Conservation (phyloP, 2,329 filamentous ascomycete genomes). For the Neobulgaria alba region DNA sequence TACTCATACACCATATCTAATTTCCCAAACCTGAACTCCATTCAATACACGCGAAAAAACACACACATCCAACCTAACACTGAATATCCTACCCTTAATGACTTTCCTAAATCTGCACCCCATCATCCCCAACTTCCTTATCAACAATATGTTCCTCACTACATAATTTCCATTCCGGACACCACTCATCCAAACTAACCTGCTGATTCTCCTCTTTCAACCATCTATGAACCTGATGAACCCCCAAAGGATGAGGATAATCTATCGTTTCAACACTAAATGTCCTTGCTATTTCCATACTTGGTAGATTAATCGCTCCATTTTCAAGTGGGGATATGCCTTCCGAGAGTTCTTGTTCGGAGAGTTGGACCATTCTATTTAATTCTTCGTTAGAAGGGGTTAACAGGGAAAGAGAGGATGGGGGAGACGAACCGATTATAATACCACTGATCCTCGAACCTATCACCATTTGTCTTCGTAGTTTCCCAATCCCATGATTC, state of each 20-base stretch:
- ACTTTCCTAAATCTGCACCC: too few species aligned
- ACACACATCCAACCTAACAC: too few species aligned
- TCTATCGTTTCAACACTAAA: constrained; percentile 27
- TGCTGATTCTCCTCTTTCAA: constrained; percentile 16
- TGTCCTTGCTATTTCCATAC: constrained; percentile 22
- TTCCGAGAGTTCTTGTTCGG: constrained; percentile 13
- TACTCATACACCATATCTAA: too few species aligned
- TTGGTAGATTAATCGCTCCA: constrained; percentile 23
- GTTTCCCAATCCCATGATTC: constrained; percentile 21
- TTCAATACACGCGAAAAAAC: too few species aligned
- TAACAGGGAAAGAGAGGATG: not conserved
- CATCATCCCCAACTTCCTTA: too few species aligned
- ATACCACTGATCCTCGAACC: constrained; percentile 27
- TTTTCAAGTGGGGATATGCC: constrained; percentile 16
- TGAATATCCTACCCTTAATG: too few species aligned
- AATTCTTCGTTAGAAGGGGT: not conserved
- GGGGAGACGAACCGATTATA: constrained; percentile 19
- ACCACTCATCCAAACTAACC: constrained; percentile 13
- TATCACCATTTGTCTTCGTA: constrained; percentile 14
- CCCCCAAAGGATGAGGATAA: constrained; percentile 26
- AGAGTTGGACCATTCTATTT: constrained; percentile 17
- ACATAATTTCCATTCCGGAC: constrained; percentile 13
- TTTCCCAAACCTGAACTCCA: too few species aligned
- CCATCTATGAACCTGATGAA: constrained; percentile 26
- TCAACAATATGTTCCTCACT: constrained; percentile 1